Conservation (phyloP, 2,329 filamentous ascomycete genomes). For the Fusarium multiceps region DNA sequence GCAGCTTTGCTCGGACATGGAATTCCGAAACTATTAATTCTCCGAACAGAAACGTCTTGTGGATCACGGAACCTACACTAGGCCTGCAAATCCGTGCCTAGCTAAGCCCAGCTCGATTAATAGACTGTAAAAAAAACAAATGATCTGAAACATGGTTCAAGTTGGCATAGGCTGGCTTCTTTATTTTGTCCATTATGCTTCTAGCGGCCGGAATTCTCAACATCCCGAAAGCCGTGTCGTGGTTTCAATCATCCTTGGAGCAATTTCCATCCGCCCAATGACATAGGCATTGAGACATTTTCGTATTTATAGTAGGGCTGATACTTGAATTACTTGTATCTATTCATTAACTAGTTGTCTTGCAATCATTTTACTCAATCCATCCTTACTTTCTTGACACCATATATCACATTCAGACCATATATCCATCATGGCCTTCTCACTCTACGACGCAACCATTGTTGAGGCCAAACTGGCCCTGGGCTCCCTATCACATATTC, state of each 20-base stretch:
- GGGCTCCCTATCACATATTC: constrained; percentile 43
- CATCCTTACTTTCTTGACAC: neutral
- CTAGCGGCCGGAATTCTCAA: neutral
- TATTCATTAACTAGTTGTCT: neutral
- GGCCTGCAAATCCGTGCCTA: neutral
- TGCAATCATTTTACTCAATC: neutral
- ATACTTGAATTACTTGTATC: neutral
- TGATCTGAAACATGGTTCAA: neutral
- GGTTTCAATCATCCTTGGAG: neutral
- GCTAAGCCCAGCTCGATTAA: neutral
- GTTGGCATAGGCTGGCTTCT: neutral
- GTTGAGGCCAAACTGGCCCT: constrained; percentile 44
- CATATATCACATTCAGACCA: neutral
- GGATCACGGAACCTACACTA: neutral
- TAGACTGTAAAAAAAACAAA: neutral
- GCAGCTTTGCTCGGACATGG: neutral
- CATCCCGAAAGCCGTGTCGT: neutral
- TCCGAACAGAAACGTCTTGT: neutral
- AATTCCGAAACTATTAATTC: neutral
- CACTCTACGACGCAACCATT: constrained; percentile 51
- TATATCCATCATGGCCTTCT: constrained; percentile 36
- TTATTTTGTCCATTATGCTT: neutral
- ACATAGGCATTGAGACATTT: constrained; percentile 10
- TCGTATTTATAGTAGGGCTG: neutral
- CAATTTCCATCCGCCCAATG: neutral